Percentiles rank a stretch among this genome's conserved stretches.
Conservation (phyloP, 192 early-diverging fungal genomes). For the Backusella morwellensis region DNA sequence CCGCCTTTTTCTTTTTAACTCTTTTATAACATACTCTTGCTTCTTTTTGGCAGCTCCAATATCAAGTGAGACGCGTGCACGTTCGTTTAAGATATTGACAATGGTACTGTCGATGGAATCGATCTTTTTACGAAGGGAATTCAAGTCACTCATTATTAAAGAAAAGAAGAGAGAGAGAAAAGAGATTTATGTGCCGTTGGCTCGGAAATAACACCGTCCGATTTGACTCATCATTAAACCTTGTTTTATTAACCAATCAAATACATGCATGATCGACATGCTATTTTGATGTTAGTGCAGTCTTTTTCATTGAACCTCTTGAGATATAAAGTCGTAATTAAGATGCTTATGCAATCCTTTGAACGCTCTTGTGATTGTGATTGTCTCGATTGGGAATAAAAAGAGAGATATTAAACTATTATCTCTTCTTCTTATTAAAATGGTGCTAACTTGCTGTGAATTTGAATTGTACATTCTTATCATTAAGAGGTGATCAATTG, state of each 20-base stretch:
- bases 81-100: constrained; percentile 78
- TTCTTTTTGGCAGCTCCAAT: constrained; percentile 72
- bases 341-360: too few species aligned
- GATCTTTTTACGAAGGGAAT: constrained; percentile 61
- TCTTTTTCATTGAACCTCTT: too few species aligned
- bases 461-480: too few species aligned
- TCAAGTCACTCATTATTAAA: constrained; percentile 46
- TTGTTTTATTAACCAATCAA: not conserved
- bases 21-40: constrained; percentile 12
- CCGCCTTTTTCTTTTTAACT: too few species aligned
- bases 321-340: too few species aligned
- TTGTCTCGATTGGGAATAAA: too few species aligned
- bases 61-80: constrained; percentile 75
- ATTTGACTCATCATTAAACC: not conserved
- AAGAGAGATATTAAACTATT: too few species aligned
- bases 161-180: not conserved
- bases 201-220: not conserved
- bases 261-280: not conserved
- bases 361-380: too few species aligned
- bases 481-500: too few species aligned
- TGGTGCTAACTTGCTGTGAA: too few species aligned
- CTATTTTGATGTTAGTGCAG: too few species aligned
- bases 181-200: not conserved
- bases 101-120: constrained; percentile 73
- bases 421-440: too few species aligned